Conservation (phyloP, 345 rosid genomes). For the Melaleuca quinquenervia region DNA sequence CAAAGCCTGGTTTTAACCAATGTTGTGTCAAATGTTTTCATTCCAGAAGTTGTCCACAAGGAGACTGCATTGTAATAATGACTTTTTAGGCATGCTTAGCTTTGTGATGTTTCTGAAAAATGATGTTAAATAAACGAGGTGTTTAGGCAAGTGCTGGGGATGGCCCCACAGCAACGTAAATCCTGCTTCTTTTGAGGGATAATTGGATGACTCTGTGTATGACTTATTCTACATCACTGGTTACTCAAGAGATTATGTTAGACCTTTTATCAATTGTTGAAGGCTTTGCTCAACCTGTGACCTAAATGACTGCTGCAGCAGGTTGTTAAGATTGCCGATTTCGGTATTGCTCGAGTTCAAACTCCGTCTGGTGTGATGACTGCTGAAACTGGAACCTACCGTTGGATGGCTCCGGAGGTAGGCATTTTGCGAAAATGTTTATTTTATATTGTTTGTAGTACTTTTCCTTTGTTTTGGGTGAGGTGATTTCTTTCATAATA, state of each 20-base stretch:
- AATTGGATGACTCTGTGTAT: neutral
- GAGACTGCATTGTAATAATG: neutral
- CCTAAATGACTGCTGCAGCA: neutral
- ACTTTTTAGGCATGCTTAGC: neutral
- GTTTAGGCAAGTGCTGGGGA: neutral
- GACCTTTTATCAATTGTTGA: neutral
- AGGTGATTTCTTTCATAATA: neutral
- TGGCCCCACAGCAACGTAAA: neutral
- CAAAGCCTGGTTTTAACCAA: neutral
- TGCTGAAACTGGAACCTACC: slow-evolving; percentile 70
- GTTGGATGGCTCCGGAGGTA: slow-evolving; percentile 90
- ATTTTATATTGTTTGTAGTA: neutral
- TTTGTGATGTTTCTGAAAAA: neutral
- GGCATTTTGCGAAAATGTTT: neutral
- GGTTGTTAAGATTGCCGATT: slow-evolving; percentile 67
- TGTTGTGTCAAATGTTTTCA: neutral
- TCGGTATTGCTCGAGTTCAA: slow-evolving; percentile 67
- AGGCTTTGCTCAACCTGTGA: neutral
- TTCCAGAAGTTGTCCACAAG: neutral
- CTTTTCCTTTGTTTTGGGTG: neutral
- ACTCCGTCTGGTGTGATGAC: slow-evolving; percentile 58
- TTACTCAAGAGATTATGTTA: neutral
- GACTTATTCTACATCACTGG: neutral
- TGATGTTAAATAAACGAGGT: neutral
- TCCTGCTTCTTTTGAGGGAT: neutral